phyloP scores from a whole-genome alignment of 106 monocot species.

The Acanthochlamys bracteata region DNA sequence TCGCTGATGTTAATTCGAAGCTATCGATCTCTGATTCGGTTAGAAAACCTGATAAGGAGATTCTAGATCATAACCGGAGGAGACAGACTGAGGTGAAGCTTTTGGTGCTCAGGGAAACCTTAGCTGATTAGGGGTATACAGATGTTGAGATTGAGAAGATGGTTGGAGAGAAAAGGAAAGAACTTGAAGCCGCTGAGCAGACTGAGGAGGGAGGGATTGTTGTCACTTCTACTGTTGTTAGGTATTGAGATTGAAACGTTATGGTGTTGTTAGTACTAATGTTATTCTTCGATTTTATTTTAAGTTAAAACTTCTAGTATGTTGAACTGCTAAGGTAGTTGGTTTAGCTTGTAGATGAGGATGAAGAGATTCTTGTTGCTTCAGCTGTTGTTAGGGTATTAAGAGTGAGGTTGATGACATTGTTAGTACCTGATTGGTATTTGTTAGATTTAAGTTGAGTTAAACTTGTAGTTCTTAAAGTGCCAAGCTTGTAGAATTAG shows the following conservation, averaged over 20 bases:
- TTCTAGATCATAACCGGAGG: conserved; percentile 95
- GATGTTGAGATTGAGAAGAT: conserved; percentile 66
- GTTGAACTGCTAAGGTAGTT: too few species aligned
- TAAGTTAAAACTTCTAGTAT: too few species aligned
- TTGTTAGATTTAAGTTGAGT: too few species aligned
- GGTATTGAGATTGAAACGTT: not conserved
- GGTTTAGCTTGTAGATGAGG: too few species aligned
- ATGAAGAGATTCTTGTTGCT: too few species aligned
- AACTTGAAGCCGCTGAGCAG: conserved; percentile 23
- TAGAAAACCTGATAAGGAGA: conserved; percentile 77
- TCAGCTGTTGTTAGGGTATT: too few species aligned
- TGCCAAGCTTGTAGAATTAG: too few species aligned
- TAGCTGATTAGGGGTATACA: conserved; percentile 79
- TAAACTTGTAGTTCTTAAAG: too few species aligned
- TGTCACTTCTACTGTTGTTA: conserved; percentile 7
- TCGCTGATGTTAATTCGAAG: not conserved
- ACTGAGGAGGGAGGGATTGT: conserved; percentile 16
- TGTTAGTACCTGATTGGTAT: too few species aligned
- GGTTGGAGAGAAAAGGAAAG: conserved; percentile 34
- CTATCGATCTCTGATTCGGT: not conserved
- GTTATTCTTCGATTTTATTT: too few species aligned
- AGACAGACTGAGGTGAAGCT: conserved; percentile 75
- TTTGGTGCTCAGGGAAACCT: conserved; percentile 65
- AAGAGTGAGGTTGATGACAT: too few species aligned
- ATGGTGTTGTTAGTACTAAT: too few species aligned